phyloP scores from a whole-genome alignment of 108 stramenopile genomes.

The Pelagomonas calceolata region DNA sequence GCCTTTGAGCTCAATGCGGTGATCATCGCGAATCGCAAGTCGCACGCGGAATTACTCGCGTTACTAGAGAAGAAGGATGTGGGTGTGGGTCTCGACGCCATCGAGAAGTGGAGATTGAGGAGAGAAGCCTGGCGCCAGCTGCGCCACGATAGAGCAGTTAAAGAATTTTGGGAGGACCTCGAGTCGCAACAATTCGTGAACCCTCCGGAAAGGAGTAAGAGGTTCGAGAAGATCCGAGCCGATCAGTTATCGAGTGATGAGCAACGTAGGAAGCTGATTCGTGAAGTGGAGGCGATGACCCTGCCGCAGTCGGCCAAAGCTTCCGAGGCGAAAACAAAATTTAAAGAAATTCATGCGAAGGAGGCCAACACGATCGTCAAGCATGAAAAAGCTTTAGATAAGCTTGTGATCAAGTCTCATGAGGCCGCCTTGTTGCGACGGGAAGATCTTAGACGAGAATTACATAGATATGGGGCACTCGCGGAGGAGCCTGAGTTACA shows the following conservation, averaged over 20 bases:
- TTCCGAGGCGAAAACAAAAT: slow-evolving; percentile 8
- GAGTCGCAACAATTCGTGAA: slow-evolving; percentile 24
- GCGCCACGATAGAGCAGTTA: slow-evolving; percentile 30
- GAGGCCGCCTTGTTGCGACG: slow-evolving; percentile 21
- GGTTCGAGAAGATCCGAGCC: slow-evolving; percentile 19
- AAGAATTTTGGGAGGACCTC: slow-evolving; percentile 23
- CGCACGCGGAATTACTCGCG: slow-evolving; percentile 23
- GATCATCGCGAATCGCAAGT: slow-evolving; percentile 26
- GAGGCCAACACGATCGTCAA: slow-evolving; percentile 27
- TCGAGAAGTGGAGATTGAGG: slow-evolving; percentile 24
- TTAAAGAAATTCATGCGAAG: slow-evolving; percentile 14
- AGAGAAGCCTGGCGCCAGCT: slow-evolving; percentile 26
- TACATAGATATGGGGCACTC: slow-evolving; percentile 34
- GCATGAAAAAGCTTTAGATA: slow-evolving; percentile 13
- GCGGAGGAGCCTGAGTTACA: slow-evolving; percentile 26
- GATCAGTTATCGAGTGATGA: slow-evolving; percentile 13
- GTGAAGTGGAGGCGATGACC: slow-evolving; percentile 6
- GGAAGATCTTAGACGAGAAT: slow-evolving; percentile 24
- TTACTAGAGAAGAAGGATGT: slow-evolving; percentile 24
- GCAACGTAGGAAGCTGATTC: slow-evolving; percentile 4
- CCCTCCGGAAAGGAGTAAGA: slow-evolving; percentile 23
- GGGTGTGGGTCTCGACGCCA: slow-evolving; percentile 9
- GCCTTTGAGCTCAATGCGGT: slow-evolving; percentile 29
- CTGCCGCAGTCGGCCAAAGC: slow-evolving; percentile 7
- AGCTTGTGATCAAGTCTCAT: slow-evolving; percentile 10